A percentile compares a stretch with the other conserved stretches of the same genome.
Conservation (phyloP, 1,284 basidiomycete genomes). For the Xanthoconium separans region DNA sequence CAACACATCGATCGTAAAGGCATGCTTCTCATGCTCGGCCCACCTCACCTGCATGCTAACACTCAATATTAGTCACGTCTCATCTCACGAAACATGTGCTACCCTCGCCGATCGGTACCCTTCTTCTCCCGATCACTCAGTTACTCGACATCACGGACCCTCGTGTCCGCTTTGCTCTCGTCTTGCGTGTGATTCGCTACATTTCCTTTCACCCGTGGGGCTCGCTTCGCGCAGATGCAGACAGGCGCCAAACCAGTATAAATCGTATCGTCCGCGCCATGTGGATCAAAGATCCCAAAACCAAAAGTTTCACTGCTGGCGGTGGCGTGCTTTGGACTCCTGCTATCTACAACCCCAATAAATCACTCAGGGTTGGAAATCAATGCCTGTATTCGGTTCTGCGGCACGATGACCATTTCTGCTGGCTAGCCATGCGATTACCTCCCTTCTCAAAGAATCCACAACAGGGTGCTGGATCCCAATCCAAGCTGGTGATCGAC, state of each 20-base stretch:
- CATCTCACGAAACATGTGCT: slow-evolving; percentile 36
- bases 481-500: slow-evolving; percentile 32
- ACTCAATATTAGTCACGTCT: slow-evolving; percentile 34
- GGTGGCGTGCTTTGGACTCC: slow-evolving; percentile 64
- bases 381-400: slow-evolving; percentile 14
- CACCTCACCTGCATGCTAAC: slow-evolving; percentile 5
- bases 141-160: slow-evolving; percentile 38
- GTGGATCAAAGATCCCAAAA: slow-evolving; percentile 37
- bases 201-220: slow-evolving; percentile 76
- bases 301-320: slow-evolving; percentile 44
- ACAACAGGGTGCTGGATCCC: slow-evolving; percentile 22
- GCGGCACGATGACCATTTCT: slow-evolving; percentile 20
- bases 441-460: slow-evolving; percentile 32
- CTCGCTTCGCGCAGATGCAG: slow-evolving; percentile 54
- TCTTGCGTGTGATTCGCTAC: slow-evolving; percentile 65
- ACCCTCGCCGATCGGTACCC: slow-evolving; percentile 50
- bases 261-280: slow-evolving; percentile 46
- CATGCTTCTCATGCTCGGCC: slow-evolving; percentile 3
- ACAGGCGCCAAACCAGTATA: slow-evolving; percentile 46
- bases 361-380: slow-evolving; percentile 26
- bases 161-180: slow-evolving; percentile 43
- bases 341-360: slow-evolving; percentile 33
- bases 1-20: slow-evolving; percentile 39
- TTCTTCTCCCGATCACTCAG: slow-evolving; percentile 41
- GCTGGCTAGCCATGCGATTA: slow-evolving; percentile 32